Base-by-base conservation (phyloP, 306 rosid species). In the Glycyrrhiza uralensis region DNA sequence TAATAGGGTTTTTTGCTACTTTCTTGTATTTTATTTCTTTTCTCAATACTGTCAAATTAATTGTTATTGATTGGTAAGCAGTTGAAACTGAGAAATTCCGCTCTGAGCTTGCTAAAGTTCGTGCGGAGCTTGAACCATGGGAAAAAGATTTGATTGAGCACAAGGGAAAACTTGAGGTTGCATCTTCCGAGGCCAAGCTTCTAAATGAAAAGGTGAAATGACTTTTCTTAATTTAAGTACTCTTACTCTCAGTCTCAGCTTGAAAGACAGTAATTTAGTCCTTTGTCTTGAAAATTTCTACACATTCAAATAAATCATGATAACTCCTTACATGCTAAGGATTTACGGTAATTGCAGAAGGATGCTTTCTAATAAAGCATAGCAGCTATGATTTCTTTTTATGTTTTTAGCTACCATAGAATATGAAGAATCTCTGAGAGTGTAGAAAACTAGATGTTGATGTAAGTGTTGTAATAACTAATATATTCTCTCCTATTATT, bases 51-150 rank as follows among this genome's bases (percentile, higher is more conserved):
- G 20, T 22, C n/a, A 41, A 39, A 58, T 59, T 78, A 52, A 42
- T 33, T 54, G 26, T 51, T 72, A 56, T 66, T 77, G 57, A 73
- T 79, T 79, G 61, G 44, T 69, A 54, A 72, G 70, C 93, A 94
- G 99, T 70, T 83, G 97, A 94, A 82, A 91, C 92, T 57, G 99
- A 94, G 82, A 85, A 65, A 36, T 77, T 82, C 49, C 91, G 96
- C 54, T 76, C 91, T 41, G 92, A 87, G 87, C 96, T 94, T 68
- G 66, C 89, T 46, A 84, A 85, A 75, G 92, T 89, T 81, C 97
- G 99, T 56, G 86, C 85, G 63, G 97, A 89, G 76, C 87, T 94
- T 50, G 95, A 91, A 75, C 99, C 99, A 32, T 94, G 99, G 99
- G 99, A 94, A 76, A 86, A 89, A 47, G 82, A 91, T 78, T 84